These are phyloP conservation scores for Daldinia eschscholtzii DNA, from an alignment of 2,329 filamentous ascomycete genomes.

Conservation along the genomic window DNA sequence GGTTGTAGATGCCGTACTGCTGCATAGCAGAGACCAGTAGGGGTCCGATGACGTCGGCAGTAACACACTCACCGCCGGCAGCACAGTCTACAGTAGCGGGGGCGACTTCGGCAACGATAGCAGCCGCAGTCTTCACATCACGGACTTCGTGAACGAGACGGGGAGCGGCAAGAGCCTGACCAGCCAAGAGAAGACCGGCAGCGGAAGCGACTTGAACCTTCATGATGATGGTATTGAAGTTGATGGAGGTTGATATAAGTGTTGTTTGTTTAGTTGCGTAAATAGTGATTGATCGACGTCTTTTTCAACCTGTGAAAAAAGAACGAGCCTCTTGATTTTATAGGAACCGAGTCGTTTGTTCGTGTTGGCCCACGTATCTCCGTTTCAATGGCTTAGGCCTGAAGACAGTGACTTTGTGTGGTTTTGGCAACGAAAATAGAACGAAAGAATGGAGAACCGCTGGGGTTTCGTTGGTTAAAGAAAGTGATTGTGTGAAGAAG, in stretches of 20 bases:
- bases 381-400: conserved; percentile 9
- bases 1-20: conserved; percentile 66
- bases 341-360: conserved; percentile 10
- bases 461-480: conserved; percentile 17
- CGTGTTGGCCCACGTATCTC: conserved; percentile 7
- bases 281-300: conserved; percentile 37
- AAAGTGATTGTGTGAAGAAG: conserved; percentile 37
- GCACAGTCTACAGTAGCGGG: conserved; percentile 67
- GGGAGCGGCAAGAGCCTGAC: conserved; percentile 47
- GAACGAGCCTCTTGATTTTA: conserved; percentile 8
- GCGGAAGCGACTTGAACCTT: conserved; percentile 45
- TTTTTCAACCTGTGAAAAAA: conserved; percentile 33
- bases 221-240: conserved; percentile 44
- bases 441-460: conserved; percentile 30
- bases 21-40: conserved; percentile 68
- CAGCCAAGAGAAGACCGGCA: conserved; percentile 48
- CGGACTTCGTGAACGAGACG: conserved; percentile 21
- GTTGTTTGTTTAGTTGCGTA: conserved; percentile 23
- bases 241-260: conserved; percentile 7
- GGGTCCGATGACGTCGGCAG: conserved; percentile 70
- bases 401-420: conserved; percentile 30
- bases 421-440: conserved; percentile 24
- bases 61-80: conserved; percentile 70
- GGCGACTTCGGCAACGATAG: conserved; percentile 66
- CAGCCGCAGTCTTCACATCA: conserved; percentile 47